Base-by-base conservation (phyloP, 306 rosid species). In the Lathyrus sativus region DNA sequence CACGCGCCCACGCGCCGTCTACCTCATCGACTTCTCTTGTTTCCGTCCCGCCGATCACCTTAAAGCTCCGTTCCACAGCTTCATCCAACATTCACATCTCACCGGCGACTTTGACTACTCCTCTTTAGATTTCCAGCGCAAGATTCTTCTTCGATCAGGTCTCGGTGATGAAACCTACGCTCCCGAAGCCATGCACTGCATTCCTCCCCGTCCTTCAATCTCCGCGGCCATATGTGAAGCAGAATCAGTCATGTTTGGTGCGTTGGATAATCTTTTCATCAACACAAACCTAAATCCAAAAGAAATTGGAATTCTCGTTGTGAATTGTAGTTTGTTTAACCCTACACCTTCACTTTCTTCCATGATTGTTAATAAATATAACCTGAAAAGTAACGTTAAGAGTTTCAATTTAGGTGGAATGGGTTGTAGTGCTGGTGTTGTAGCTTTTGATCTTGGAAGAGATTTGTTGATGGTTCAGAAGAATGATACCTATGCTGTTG, bases 401-500 rank as follows among this genome's bases (percentile, higher is more conserved):
- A 86, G 84, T 45, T 84, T 79, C 35, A 89, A 86, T 55, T 51
- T 89, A 4, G 96, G 88, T 3, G 95, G 96, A 0, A 89, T 89
- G 96, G 91, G 96, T n/a, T 89, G 96, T 35, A 89, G 96, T 61
- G 88, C 96, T 6, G 85, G 96, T 5, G 83, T 88, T 29, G 84
- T 84, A 50, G 91, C 92, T 0, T 12, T 86, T 60, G 91, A 86
- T 84, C 79, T 89, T 12, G 92, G 90, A 0, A 86, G 79, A 49
- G 91, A 89, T 19, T 68, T 89, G 89, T 70, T 89, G 46, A 88
- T 76, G 33, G 72, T 86, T 63, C 86, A 86, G 58, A 33, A 85
- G 65, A 84, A 84, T 49, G 9, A 35, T 35, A 84, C 83, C 14
- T 82, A 68, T 12, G 96, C 91, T 0, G 76, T 84, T 19, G 91